These are phyloP conservation scores for Cucumis sativus DNA, from an alignment of 306 rosid species.

Conservation along the genomic window Cucumber_9930_V3 NC_026656.2:9392501-9393000, in stretches of 20 bases:
- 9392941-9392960: no score
- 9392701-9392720: not conserved
- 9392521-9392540: conserved; percentile 87
- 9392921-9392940: no score
- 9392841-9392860: not conserved
- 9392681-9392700: not conserved
- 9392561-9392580: conserved; percentile 95
- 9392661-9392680: conserved; percentile 40
- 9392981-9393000: no score
- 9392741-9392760: conserved; percentile 49
- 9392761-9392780: conserved; percentile 26
- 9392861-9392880: not conserved
- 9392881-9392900: no score
- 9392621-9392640: conserved; percentile 86
- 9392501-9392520: conserved; percentile 80
- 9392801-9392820: conserved; percentile 82
- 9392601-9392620: conserved; percentile 80
- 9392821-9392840: conserved; percentile 31
- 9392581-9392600: conserved; percentile 73
- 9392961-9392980: no score
- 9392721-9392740: conserved; percentile 19
- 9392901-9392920: no score
- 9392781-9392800: conserved; percentile 58
- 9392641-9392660: conserved; percentile 71
- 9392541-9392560: conserved; percentile 88